A percentile compares a stretch with the other conserved stretches of the same genome.
phyloP scores from a whole-genome alignment of 257 asterid species.

The Perilla frutescens region DNA sequence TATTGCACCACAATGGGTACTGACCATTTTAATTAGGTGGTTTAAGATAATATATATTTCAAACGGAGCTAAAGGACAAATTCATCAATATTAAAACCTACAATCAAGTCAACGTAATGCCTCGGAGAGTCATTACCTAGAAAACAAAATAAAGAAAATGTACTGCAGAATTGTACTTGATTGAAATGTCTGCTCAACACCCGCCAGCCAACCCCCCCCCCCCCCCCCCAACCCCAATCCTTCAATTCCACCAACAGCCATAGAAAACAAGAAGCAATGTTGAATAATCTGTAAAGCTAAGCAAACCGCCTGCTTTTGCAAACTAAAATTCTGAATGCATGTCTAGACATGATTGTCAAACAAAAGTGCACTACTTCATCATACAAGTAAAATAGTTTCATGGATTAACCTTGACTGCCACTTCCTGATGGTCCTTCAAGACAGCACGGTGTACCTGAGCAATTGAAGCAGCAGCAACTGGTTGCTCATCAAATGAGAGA shows the following conservation, averaged over 20 bases:
- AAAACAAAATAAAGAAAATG: background rate
- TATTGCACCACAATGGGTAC: background rate
- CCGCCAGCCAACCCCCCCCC: background rate
- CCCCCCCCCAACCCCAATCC: background rate
- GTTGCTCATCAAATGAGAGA: constrained; percentile 77
- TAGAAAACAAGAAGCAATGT: background rate
- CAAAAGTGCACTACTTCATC: constrained; percentile 19
- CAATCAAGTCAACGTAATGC: background rate
- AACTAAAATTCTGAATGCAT: constrained; percentile 13
- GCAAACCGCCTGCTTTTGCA: background rate
- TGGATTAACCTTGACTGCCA: constrained; percentile 84
- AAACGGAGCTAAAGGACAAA: background rate
- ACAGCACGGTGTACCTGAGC: constrained; percentile 97
- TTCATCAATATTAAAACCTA: constrained; percentile 6
- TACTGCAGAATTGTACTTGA: background rate
- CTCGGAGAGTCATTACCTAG: too few relatives aligned
- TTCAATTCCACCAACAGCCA: constrained; percentile 1
- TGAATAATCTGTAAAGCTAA: constrained; percentile 23
- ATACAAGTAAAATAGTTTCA: constrained; percentile 27
- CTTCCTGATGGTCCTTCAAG: constrained; percentile 71
- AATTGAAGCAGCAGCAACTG: constrained; percentile 98
- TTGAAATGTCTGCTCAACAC: background rate
- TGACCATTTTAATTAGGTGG: constrained; percentile 11
- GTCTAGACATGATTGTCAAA: constrained; percentile 23
- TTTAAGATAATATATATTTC: background rate